Percentiles rank a stretch among this genome's conserved stretches.
Conservation (phyloP, 805 yeast species). For the Spathaspora passalidarum region DNA sequence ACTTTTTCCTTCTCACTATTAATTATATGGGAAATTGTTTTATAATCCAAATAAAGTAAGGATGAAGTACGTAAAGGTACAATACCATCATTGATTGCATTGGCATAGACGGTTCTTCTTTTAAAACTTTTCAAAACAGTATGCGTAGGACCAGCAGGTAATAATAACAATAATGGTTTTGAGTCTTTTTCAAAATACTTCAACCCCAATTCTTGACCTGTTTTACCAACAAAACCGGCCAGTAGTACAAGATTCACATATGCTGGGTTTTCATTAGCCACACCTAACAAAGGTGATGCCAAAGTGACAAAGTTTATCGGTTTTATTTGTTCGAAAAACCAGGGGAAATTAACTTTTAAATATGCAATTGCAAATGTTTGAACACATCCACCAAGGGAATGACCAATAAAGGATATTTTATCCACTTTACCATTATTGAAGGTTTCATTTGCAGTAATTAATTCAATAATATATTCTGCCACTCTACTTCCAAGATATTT, state of each 20-base stretch:
- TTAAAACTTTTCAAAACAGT: constrained; percentile 58
- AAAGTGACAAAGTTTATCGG: constrained; percentile 80
- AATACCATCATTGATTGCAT: constrained; percentile 88
- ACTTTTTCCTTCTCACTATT: constrained; percentile 12
- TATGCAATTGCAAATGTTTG: constrained; percentile 91
- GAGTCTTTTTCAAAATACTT: constrained; percentile 39
- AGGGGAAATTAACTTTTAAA: constrained; percentile 63
- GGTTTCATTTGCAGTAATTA: constrained; percentile 43
- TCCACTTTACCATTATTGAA: constrained; percentile 38
- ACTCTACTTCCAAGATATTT: constrained; percentile 78
- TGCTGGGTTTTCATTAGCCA: constrained; percentile 82
- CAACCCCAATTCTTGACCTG: constrained; percentile 88
- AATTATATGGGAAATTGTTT: constrained; percentile 41
- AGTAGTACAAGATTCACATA: constrained; percentile 81
- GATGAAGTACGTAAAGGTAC: constrained; percentile 93
- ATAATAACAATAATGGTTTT: constrained; percentile 67
- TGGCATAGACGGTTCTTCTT: constrained; percentile 82
- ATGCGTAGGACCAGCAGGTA: constrained; percentile 77
- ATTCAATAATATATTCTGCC: constrained; percentile 67
- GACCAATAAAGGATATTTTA: constrained; percentile 84
- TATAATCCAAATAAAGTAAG: constrained; percentile 80
- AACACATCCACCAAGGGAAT: constrained; percentile 89
- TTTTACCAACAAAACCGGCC: constrained; percentile 86
- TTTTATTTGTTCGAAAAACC: constrained; percentile 59
- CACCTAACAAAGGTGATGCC: constrained; percentile 89